Percentiles rank a stretch among this genome's conserved stretches.
phyloP scores from a whole-genome alignment of 805 yeast genomes.

The Helenozyma rhizophorensis region DNA sequence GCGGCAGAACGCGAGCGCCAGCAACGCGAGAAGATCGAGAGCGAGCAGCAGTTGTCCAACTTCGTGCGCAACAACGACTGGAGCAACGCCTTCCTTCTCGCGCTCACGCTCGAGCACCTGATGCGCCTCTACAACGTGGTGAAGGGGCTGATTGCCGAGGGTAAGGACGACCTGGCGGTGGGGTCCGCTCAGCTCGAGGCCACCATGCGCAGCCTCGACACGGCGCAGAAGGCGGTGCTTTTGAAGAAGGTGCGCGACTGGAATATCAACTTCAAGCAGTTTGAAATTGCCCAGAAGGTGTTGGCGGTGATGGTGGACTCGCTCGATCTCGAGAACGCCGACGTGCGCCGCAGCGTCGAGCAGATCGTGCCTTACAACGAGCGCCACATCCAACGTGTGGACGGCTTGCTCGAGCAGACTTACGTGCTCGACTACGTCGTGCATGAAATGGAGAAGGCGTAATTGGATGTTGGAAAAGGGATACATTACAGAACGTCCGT shows the following conservation, averaged over 20 bases:
- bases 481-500: background rate
- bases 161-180: conserved; percentile 47
- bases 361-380: conserved; percentile 84
- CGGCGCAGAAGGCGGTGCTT: conserved; percentile 55
- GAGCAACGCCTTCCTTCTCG: conserved; percentile 83
- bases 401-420: conserved; percentile 79
- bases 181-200: conserved; percentile 61
- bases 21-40: conserved; percentile 63
- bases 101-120: conserved; percentile 85
- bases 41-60: conserved; percentile 83
- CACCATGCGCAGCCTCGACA: conserved; percentile 52
- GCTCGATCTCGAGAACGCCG: conserved; percentile 55
- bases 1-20: conserved; percentile 45
- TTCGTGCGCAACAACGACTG: conserved; percentile 70
- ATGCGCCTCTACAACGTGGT: conserved; percentile 80
- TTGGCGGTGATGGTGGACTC: conserved; percentile 59
- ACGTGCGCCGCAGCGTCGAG: conserved; percentile 63
- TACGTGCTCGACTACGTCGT: conserved; percentile 80
- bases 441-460: conserved; percentile 54
- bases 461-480: no score
- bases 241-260: conserved; percentile 85
- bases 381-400: conserved; percentile 75
- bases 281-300: conserved; percentile 74
- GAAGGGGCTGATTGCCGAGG: conserved; percentile 51
- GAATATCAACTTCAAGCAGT: conserved; percentile 86